A percentile compares a stretch with the other conserved stretches of the same genome.
Conservation (phyloP, 73 alveolate species). For the Paramecium sexaurelia region DNA sequence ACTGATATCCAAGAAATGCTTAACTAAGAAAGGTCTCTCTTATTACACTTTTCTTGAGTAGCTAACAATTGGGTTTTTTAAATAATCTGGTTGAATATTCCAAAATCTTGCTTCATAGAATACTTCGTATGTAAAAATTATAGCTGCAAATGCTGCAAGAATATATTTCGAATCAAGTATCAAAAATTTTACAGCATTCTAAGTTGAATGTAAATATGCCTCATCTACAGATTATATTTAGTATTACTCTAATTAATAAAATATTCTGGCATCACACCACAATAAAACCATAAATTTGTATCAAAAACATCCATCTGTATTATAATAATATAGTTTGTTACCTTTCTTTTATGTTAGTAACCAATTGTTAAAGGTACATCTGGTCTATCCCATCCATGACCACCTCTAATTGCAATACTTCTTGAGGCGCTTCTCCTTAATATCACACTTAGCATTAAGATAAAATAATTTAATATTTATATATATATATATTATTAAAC, state of each 20-base stretch:
- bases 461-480: background rate
- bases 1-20: constrained; percentile 46
- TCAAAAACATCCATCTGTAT: constrained; percentile 54
- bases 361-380: constrained; percentile 54
- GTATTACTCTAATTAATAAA: constrained; percentile 51
- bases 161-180: constrained; percentile 7
- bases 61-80: background rate
- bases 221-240: background rate
- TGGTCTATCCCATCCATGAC: constrained; percentile 73
- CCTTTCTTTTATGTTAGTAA: background rate
- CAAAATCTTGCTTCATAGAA: background rate
- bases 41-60: background rate
- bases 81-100: background rate
- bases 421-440: background rate
- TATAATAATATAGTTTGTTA: background rate
- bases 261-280: constrained; percentile 62
- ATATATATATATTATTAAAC: background rate
- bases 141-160: constrained; percentile 15
- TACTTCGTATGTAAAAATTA: background rate
- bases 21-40: constrained; percentile 1
- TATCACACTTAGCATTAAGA: background rate
- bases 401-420: constrained; percentile 58
- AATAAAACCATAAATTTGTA: constrained; percentile 63
- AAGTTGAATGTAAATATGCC: background rate
- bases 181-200: background rate